These are phyloP conservation scores for Clarireedia sp. DNA, from an alignment of 2,329 filamentous ascomycete species.

Conservation along the genomic window DNA sequence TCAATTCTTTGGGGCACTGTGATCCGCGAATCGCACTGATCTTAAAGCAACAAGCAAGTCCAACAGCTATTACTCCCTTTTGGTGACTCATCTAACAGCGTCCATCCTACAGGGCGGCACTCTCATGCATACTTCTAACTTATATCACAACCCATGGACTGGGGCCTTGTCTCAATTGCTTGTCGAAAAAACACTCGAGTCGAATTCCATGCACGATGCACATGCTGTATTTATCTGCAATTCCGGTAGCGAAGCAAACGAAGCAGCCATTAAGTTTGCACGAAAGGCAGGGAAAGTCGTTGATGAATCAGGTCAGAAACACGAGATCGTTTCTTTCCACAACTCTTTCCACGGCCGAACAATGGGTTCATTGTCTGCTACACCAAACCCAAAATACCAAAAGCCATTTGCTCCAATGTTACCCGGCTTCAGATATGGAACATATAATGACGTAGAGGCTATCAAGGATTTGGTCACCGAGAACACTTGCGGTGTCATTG, in stretches of 20 bases:
- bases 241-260: slow-evolving; percentile 93
- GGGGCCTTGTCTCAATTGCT: slow-evolving; percentile 80
- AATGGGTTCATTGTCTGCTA: slow-evolving; percentile 91
- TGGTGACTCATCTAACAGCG: neutral
- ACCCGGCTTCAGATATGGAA: slow-evolving; percentile 82
- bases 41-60: slow-evolving; percentile 63
- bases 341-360: slow-evolving; percentile 94
- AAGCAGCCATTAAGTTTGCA: slow-evolving; percentile 94
- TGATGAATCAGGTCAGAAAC: slow-evolving; percentile 64
- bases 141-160: slow-evolving; percentile 96
- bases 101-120: slow-evolving; percentile 50
- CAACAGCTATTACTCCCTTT: neutral
- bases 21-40: slow-evolving; percentile 70
- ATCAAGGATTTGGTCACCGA: slow-evolving; percentile 71
- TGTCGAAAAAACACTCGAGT: slow-evolving; percentile 69
- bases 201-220: slow-evolving; percentile 75
- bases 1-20: slow-evolving; percentile 86
- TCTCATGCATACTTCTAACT: slow-evolving; percentile 85
- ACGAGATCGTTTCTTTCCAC: slow-evolving; percentile 83
- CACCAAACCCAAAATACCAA: slow-evolving; percentile 97
- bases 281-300: slow-evolving; percentile 77
- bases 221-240: slow-evolving; percentile 87
- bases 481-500: slow-evolving; percentile 84
- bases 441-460: slow-evolving; percentile 70
- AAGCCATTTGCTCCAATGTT: slow-evolving; percentile 92